Base-by-base conservation (phyloP, 1,284 basidiomycete genomes). In the Takashimella tepidaria region DNA sequence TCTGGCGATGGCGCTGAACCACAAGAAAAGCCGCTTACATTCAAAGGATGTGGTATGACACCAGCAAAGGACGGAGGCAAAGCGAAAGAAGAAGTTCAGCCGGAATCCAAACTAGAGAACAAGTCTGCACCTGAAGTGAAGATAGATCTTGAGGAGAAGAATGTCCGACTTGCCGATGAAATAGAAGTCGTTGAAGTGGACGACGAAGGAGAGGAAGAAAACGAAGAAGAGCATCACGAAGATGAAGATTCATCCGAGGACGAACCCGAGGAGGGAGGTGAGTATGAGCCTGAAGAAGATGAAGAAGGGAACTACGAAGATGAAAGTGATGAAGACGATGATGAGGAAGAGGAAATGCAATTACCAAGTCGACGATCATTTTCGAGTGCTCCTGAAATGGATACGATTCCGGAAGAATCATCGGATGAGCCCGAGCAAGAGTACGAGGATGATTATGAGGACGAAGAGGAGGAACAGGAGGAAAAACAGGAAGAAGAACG, bases 391-490 rank as follows among this genome's bases (percentile, higher is more conserved):
- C 62, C 66, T 12, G 64, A 63, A 16, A 65, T 67, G 63, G 60
- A 61, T 40, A 62, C 68, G 10, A 67, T 71, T 47, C 61, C 60
- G 10, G 66, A 70, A 51, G 62, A 62, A 42, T 12, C 54, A 12
- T 27, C 37, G 43, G 49, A 37, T 8, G 10, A 13, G 22, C 55
- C 56, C 25, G 49, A 61, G 45, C 53, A 46, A 4, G 51, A 45
- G 2, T 58, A 57, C 16, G 62, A 56, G 16, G 53, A 54, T 4
- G 59, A 59, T 8, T 55, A 27, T 20, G 56, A 53, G 21, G 51
- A 43, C 20, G 47, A 50, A 5, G 51, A 52, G 21, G 22, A 41
- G 6, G 53, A 47, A 40, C 45, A 45, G 25, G 49, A 50, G 22
- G 53, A 57, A 12, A 51, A 47, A 40, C 45, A 45, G 25, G 49